These are phyloP conservation scores for Didymella glomerata DNA, from an alignment of 2,329 filamentous ascomycete genomes.

Conservation along the genomic window DNA sequence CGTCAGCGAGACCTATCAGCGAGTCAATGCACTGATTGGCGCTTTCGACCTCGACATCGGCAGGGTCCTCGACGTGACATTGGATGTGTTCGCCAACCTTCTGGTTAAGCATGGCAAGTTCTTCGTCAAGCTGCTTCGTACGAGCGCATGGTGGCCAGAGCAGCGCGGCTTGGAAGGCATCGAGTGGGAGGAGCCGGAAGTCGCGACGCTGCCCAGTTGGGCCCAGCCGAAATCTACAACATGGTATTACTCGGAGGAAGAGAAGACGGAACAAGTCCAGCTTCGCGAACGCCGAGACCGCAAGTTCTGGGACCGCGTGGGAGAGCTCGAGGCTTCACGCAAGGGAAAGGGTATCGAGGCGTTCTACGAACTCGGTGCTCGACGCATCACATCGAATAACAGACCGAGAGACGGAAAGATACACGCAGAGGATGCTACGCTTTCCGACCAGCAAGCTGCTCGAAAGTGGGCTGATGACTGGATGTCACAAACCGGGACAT, in stretches of 20 bases:
- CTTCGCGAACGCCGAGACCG: slow-evolving; percentile 72
- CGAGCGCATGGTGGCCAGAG: slow-evolving; percentile 96
- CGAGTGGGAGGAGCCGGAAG: slow-evolving; percentile 59
- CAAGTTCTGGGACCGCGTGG: slow-evolving; percentile 82
- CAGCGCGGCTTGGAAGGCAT: slow-evolving; percentile 64
- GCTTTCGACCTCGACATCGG: slow-evolving; percentile 98
- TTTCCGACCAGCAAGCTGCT: slow-evolving; percentile 55
- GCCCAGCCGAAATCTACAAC: slow-evolving; percentile 75
- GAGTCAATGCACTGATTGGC: slow-evolving; percentile 92
- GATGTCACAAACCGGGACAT: slow-evolving; percentile 80
- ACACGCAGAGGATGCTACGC: slow-evolving; percentile 27
- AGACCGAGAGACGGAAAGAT: slow-evolving; percentile 44
- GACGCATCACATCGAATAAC: slow-evolving; percentile 62
- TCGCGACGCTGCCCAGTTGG: slow-evolving; percentile 82
- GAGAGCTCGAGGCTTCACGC: slow-evolving; percentile 58
- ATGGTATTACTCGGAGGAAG: slow-evolving; percentile 72
- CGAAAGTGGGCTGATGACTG: slow-evolving; percentile 63
- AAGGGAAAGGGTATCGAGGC: slow-evolving; percentile 72
- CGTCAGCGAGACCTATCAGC: slow-evolving; percentile 86
- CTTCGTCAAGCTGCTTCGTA: slow-evolving; percentile 89
- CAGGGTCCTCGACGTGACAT: slow-evolving; percentile 88
- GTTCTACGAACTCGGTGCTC: slow-evolving; percentile 87
- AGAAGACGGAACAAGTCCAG: slow-evolving; percentile 66
- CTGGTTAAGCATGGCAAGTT: slow-evolving; percentile 93
- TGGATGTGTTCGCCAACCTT: slow-evolving; percentile 93